Percentiles rank a stretch among this genome's conserved stretches.
phyloP scores from a whole-genome alignment of 768 basidiomycete genomes.

The Suillus hirtellus region DNA sequence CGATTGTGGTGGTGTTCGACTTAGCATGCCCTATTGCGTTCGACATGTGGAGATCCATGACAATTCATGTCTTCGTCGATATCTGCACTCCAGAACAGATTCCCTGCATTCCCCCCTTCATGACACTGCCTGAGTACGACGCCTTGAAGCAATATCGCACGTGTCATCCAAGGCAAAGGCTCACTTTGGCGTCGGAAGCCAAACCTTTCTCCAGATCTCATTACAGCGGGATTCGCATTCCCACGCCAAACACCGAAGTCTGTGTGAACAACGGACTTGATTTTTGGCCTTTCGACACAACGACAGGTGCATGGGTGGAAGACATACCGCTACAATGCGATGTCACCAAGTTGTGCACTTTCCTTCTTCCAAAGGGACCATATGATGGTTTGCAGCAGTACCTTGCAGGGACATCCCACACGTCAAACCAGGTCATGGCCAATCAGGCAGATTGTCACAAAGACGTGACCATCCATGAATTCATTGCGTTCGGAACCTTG shows the following conservation, averaged over 20 bases:
- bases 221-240: conserved; percentile 18
- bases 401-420: conserved; percentile 37
- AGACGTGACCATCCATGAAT: conserved; percentile 46
- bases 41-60: conserved; percentile 44
- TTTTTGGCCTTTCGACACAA: conserved; percentile 32
- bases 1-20: conserved; percentile 43
- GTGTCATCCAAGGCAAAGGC: conserved; percentile 20
- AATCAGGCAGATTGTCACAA: conserved; percentile 41
- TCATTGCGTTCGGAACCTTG: conserved; percentile 43
- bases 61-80: conserved; percentile 40
- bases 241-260: conserved; percentile 17
- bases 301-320: conserved; percentile 15
- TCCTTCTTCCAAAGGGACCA: conserved; percentile 30
- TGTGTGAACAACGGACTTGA: conserved; percentile 37
- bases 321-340: conserved; percentile 15
- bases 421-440: conserved; percentile 45
- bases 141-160: conserved; percentile 18
- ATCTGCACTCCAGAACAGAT: conserved; percentile 26
- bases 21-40: conserved; percentile 40
- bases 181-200: conserved; percentile 26
- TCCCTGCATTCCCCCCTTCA: conserved; percentile 13
- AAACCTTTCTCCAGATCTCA: conserved; percentile 24
- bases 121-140: conserved; percentile 16
- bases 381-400: conserved; percentile 41
- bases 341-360: conserved; percentile 27